These are phyloP conservation scores for Piromyces sp. DNA, from an alignment of 192 early-diverging fungal genomes.

Conservation along the genomic window DNA sequence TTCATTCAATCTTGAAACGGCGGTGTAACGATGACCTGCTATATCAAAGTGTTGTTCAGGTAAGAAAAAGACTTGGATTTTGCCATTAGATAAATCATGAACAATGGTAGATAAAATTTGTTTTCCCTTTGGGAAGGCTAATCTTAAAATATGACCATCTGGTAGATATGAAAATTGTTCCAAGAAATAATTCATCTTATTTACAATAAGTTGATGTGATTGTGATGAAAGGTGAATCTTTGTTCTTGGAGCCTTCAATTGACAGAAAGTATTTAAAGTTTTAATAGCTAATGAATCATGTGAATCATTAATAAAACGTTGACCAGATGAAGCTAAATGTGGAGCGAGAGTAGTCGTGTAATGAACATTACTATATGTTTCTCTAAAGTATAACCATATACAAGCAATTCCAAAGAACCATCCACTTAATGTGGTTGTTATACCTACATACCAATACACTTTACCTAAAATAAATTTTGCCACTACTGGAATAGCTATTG, in stretches of 20 bases:
- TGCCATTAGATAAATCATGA: not conserved
- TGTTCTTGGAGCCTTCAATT: not conserved
- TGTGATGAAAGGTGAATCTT: not conserved
- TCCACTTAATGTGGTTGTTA: not conserved
- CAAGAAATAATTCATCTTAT: not conserved
- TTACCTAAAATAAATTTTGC: not conserved
- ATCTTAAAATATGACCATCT: not conserved
- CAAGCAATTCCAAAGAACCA: not conserved
- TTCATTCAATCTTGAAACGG: not conserved
- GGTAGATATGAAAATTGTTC: not conserved
- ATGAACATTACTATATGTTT: not conserved
- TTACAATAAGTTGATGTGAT: not conserved
- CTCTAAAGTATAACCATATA: not conserved
- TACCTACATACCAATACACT: not conserved
- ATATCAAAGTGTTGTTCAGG: not conserved
- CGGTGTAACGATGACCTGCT: not conserved
- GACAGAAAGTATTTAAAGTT: not conserved
- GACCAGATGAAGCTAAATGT: not conserved
- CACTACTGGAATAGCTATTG: not conserved
- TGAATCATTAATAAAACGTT: not conserved
- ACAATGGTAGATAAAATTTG: not conserved
- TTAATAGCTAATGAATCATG: not conserved
- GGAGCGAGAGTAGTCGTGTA: not conserved
- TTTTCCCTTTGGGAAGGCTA: not conserved
- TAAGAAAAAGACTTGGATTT: not conserved